A percentile compares a stretch with the other conserved stretches of the same genome.
Conservation (phyloP, 495 filamentous ascomycete genomes). For the Lasiosphaeria hispida region DNA sequence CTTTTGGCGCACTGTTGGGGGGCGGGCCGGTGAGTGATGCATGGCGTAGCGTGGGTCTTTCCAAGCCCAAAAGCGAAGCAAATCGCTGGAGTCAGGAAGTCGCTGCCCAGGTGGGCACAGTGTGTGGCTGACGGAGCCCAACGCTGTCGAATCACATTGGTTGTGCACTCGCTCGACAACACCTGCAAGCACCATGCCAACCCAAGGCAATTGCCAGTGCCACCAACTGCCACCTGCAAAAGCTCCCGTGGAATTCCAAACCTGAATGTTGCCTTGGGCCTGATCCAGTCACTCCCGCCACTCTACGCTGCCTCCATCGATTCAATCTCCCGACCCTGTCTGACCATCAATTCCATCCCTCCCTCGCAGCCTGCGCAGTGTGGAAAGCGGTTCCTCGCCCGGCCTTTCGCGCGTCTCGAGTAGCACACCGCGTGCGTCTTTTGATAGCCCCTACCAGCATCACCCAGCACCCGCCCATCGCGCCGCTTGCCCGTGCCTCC, state of each 20-base stretch:
- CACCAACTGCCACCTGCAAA: not conserved
- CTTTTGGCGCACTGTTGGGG: constrained; percentile 4
- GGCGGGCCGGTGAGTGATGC: not conserved
- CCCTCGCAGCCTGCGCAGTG: too few relatives aligned
- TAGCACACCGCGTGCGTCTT: too few relatives aligned
- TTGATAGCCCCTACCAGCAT: too few relatives aligned
- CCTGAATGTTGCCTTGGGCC: not conserved
- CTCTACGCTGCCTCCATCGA: not conserved
- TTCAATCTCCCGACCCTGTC: not conserved
- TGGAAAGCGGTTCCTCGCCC: too few relatives aligned
- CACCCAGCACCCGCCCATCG: not conserved
- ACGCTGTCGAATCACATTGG: constrained; percentile 2
- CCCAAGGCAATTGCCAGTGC: not conserved
- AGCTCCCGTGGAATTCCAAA: not conserved
- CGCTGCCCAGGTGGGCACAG: constrained; percentile 5
- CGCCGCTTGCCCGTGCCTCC: constrained; percentile 3
- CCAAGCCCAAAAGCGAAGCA: constrained; percentile 1
- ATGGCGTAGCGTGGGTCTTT: not conserved
- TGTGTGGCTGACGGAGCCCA: not conserved
- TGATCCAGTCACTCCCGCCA: not conserved
- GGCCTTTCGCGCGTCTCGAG: too few relatives aligned
- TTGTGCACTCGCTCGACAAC: not conserved
- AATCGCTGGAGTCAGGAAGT: too few relatives aligned
- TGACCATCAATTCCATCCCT: too few relatives aligned
- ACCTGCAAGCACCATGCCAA: constrained; percentile 2